Conservation (phyloP, 768 basidiomycete genomes). For the Mycena sanguinolenta region DNA sequence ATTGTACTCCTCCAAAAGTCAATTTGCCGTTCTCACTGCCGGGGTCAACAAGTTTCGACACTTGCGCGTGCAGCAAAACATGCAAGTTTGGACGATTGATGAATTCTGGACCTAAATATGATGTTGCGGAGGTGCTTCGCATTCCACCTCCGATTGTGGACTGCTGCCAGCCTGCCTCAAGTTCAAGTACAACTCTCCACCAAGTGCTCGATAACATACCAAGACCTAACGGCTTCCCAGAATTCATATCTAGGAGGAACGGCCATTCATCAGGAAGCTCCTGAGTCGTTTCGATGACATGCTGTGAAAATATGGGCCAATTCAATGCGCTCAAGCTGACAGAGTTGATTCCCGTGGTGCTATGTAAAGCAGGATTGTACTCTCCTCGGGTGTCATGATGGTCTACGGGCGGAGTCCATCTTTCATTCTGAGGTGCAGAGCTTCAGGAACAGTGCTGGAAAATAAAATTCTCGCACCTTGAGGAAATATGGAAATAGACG, state of each 20-base stretch:
- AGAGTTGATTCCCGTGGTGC: constrained; percentile 46
- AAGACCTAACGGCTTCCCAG: constrained; percentile 49
- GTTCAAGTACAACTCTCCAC: background rate
- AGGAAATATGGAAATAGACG: constrained; percentile 49
- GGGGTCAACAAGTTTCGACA: constrained; percentile 45
- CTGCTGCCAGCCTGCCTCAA: constrained; percentile 47
- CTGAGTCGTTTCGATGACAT: constrained; percentile 52
- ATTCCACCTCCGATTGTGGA: constrained; percentile 47
- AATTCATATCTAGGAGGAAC: constrained; percentile 51
- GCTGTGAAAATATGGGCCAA: constrained; percentile 42
- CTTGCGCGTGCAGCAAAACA: constrained; percentile 51
- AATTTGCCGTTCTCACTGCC: constrained; percentile 24
- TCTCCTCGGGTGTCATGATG: constrained; percentile 50
- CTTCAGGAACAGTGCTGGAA: background rate
- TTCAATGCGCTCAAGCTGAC: constrained; percentile 50
- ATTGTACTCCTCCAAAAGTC: constrained; percentile 40
- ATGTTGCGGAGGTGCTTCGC: constrained; percentile 54
- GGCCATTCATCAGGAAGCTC: constrained; percentile 51
- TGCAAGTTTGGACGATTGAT: constrained; percentile 51
- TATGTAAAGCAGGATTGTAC: constrained; percentile 54
- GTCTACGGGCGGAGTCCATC: constrained; percentile 53
- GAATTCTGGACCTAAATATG: constrained; percentile 47
- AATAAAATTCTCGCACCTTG: constrained; percentile 40
- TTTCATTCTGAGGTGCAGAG: constrained; percentile 49
- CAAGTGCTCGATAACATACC: constrained; percentile 33